phyloP scores from a whole-genome alignment of 176 grass and related monocot genomes.

The Urochloa ruziziensis region DNA sequence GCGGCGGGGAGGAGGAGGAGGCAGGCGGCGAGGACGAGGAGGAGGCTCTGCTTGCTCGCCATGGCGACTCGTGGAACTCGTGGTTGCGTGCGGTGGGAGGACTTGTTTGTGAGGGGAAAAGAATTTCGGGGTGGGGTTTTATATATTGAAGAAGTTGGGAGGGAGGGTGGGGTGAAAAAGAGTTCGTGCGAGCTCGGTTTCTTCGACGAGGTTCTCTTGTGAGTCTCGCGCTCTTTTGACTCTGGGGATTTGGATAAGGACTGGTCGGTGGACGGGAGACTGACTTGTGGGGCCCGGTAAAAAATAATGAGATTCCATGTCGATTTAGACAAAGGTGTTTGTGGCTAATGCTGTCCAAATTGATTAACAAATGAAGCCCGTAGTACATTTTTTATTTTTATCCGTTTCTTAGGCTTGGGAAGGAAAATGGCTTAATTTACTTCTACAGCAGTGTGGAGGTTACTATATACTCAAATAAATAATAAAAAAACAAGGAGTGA shows the following conservation, averaged over 20 bases:
- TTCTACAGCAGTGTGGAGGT: not conserved
- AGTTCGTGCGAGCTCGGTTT: not conserved
- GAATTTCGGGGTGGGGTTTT: not conserved
- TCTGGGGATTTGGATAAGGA: not conserved
- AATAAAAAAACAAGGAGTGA: not conserved
- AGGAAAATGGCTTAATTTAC: not conserved
- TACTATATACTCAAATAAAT: not conserved
- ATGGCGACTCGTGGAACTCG: conserved; percentile 13
- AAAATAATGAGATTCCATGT: not conserved
- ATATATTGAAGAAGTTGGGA: not conserved
- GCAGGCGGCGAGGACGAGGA: conserved; percentile 18
- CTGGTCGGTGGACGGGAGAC: not conserved
- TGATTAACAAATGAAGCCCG: not conserved
- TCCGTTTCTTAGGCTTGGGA: too few relatives aligned
- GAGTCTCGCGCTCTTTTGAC: not conserved
- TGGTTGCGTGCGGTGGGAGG: not conserved
- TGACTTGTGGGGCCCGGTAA: not conserved
- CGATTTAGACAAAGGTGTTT: not conserved
- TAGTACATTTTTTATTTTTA: not conserved
- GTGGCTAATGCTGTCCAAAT: not conserved
- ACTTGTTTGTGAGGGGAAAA: conserved; percentile 23
- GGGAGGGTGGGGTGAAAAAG: not conserved
- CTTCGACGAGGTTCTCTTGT: not conserved
- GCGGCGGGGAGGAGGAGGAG: conserved; percentile 32
- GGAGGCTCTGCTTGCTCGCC: conserved; percentile 33